Conservation (phyloP, 257 asterid genomes). For the Ajuga chamaepitys region DNA sequence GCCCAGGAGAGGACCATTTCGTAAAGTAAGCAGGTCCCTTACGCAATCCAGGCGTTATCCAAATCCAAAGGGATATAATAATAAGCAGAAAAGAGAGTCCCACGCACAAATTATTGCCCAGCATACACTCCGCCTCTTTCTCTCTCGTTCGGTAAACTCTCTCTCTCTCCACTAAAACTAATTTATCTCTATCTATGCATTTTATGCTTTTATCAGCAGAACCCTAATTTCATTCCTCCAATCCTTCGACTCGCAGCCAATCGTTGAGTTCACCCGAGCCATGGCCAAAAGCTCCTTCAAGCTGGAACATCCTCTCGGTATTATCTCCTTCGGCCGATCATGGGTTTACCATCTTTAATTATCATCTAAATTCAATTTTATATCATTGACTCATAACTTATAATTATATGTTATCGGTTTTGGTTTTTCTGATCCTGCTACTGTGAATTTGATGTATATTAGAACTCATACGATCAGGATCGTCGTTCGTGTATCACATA, state of each 20-base stretch:
- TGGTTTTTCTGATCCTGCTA: background rate
- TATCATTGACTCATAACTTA: background rate
- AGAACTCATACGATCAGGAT: no score
- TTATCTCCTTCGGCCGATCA: constrained; percentile 1
- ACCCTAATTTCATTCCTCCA: constrained; percentile 2
- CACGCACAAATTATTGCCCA: background rate
- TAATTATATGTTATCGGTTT: background rate
- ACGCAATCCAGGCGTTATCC: background rate
- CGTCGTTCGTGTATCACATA: background rate
- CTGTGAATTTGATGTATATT: background rate
- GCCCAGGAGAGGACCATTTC: no score
- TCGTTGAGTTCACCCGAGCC: constrained; percentile 22
- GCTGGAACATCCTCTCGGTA: constrained; percentile 76
- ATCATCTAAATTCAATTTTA: background rate
- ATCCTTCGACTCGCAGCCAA: constrained; percentile 9
- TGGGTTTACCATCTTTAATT: constrained; percentile 5
- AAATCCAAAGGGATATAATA: background rate
- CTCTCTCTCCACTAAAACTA: background rate
- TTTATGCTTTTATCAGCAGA: background rate
- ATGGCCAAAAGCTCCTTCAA: constrained; percentile 68
- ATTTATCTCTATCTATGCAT: background rate
- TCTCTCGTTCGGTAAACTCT: constrained; percentile 2
- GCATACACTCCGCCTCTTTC: background rate
- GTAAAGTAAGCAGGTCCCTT: background rate
- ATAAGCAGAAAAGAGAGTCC: background rate